A percentile compares a stretch with the other conserved stretches of the same genome.
These are phyloP conservation scores for Salix brachista DNA, from an alignment of 345 rosid genomes.

Conservation along the genomic window DNA sequence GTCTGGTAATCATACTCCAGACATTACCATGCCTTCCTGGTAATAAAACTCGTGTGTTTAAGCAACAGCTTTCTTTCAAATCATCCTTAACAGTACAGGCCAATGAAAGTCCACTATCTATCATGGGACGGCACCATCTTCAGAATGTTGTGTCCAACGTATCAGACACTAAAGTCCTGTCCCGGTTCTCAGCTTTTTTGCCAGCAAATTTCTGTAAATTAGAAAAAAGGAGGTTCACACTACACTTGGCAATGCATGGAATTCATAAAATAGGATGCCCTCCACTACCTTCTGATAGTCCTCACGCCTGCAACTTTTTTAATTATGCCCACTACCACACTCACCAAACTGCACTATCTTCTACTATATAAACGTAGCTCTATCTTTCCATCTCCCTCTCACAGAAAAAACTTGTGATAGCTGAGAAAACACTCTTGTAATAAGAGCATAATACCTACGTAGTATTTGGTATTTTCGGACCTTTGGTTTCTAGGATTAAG, in stretches of 20 bases:
- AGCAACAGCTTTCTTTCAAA: neutral
- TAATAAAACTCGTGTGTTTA: neutral
- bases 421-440: neutral
- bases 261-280: constrained; percentile 1
- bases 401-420: neutral
- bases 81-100: neutral
- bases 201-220: constrained; percentile 9
- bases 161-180: neutral
- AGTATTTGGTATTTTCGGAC: neutral
- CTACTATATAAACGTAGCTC: constrained; percentile 24
- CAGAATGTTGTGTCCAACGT: constrained; percentile 7
- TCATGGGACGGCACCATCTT: constrained; percentile 21
- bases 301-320: constrained; percentile 13
- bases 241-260: neutral
- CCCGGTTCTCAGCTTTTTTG: constrained; percentile 6
- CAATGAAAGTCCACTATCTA: constrained; percentile 14
- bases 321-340: neutral
- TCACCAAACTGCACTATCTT: neutral
- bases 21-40: neutral
- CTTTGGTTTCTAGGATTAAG: neutral
- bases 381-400: neutral
- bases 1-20: neutral
- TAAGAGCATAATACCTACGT: neutral
- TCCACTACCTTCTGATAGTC: constrained; percentile 20
- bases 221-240: neutral